Percentiles rank a stretch among this genome's conserved stretches.
phyloP scores from a whole-genome alignment of 805 yeast genomes.

The Candida hungchunana region DNA sequence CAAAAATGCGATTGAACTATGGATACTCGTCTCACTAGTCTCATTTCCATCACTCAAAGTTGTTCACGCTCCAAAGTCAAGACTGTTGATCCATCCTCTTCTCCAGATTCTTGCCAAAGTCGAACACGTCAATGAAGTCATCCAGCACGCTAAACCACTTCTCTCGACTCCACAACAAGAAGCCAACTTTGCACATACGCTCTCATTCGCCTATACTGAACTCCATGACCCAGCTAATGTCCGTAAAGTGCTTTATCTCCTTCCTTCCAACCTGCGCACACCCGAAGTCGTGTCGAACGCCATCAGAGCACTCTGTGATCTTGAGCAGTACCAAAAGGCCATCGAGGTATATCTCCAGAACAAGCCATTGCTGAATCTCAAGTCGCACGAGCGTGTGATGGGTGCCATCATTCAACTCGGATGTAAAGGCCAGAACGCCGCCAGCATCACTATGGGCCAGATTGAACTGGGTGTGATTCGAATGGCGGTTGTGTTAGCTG shows the following conservation, averaged over 20 bases:
- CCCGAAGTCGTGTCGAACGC: constrained; percentile 4
- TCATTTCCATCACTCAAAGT: constrained; percentile 8
- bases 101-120: constrained; percentile 4
- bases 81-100: constrained; percentile 1
- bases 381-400: constrained; percentile 8
- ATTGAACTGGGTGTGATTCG: constrained; percentile 3
- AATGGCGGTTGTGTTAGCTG: not conserved
- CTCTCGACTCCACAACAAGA: constrained; percentile 1
- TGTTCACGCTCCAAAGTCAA: constrained; percentile 9
- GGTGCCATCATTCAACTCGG: constrained; percentile 8
- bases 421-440: constrained; percentile 6
- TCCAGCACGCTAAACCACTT: not conserved
- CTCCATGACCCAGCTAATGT: constrained; percentile 3
- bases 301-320: constrained; percentile 11
- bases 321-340: constrained; percentile 6
- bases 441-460: not conserved
- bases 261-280: not conserved
- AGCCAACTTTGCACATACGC: not conserved
- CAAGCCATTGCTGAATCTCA: constrained; percentile 1
- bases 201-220: constrained; percentile 14
- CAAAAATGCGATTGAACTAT: constrained; percentile 7
- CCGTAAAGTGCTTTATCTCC: constrained; percentile 7
- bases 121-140: not conserved
- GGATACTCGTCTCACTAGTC: constrained; percentile 4
- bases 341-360: constrained; percentile 2